These are phyloP conservation scores for Xylaria sp. DNA, from an alignment of 2,329 filamentous ascomycete genomes.

Conservation along the genomic window DNA sequence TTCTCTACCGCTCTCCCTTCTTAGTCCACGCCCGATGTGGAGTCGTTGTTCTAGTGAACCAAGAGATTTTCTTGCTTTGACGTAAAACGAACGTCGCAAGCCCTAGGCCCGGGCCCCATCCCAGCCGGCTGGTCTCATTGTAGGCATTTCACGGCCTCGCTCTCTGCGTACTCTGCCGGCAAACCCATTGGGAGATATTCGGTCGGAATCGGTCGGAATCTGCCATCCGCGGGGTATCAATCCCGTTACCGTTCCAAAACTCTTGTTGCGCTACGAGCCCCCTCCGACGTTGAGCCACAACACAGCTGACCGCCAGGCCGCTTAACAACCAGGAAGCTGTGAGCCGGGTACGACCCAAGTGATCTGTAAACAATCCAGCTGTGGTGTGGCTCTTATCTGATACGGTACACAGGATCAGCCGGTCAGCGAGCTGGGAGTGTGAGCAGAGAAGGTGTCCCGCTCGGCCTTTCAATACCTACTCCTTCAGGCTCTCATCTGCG, in stretches of 20 bases:
- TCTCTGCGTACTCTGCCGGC: not conserved
- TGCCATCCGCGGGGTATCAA: not conserved
- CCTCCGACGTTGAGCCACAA: not conserved
- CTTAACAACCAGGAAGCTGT: too few relatives aligned
- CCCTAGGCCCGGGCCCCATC: constrained; percentile 12
- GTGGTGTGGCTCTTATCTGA: not conserved
- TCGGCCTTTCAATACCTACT: not conserved
- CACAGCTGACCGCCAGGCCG: not conserved
- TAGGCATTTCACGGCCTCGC: not conserved
- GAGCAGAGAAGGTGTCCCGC: not conserved
- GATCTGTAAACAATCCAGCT: not conserved
- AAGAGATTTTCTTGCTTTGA: constrained; percentile 22
- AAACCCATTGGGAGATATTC: not conserved
- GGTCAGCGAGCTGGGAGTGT: not conserved
- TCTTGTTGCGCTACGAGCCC: not conserved
- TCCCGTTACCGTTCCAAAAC: not conserved
- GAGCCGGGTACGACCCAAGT: not conserved
- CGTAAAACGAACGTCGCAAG: constrained; percentile 15
- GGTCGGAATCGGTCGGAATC: not conserved
- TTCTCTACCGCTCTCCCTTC: not conserved
- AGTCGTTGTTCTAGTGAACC: constrained; percentile 28
- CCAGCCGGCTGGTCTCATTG: not conserved
- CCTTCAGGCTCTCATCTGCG: not conserved
- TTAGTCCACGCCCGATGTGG: constrained; percentile 20
- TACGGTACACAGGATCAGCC: not conserved